Evolutionary conservation across 2,329 filamentous ascomycete species (phyloP).

Genomic region (Fusarium acutatum): DNA sequence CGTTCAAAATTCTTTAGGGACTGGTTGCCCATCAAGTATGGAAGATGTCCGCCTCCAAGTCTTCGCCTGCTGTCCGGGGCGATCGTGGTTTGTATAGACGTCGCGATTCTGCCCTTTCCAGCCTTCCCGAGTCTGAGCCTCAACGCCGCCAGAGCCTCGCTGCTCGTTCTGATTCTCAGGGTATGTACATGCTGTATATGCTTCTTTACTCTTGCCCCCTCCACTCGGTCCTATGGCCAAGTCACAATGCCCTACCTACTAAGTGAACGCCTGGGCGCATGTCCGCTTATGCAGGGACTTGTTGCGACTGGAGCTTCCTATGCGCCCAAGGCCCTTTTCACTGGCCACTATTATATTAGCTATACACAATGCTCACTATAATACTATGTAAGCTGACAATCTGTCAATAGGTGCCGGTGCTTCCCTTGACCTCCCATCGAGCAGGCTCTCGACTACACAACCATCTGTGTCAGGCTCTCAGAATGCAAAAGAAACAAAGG

Average conservation of each 20-base stretch:
- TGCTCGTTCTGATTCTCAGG: slow-evolving; percentile 42
- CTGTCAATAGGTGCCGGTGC: slow-evolving; percentile 32
- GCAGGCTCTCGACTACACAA: slow-evolving; percentile 41
- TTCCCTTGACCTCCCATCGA: slow-evolving; percentile 36
- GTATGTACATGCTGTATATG: slow-evolving; percentile 35
- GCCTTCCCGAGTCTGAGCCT: slow-evolving; percentile 33
- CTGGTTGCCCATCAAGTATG: slow-evolving; percentile 45
- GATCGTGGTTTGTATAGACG: slow-evolving; percentile 41
- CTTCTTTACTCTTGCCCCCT: background rate
- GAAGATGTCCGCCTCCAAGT: slow-evolving; percentile 47
- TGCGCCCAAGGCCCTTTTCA: background rate
- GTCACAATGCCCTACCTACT: slow-evolving; percentile 20
- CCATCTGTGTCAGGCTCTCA: slow-evolving; percentile 67
- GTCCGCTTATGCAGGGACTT: slow-evolving; percentile 24
- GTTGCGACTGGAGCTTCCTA: slow-evolving; percentile 5
- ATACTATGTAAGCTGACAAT: slow-evolving; percentile 40
- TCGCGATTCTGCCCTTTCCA: slow-evolving; percentile 37
- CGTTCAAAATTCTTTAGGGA: slow-evolving; percentile 34
- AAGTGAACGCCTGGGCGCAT: slow-evolving; percentile 11
- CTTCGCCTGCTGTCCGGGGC: slow-evolving; percentile 40
- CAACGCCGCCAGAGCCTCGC: slow-evolving; percentile 39
- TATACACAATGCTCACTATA: background rate
- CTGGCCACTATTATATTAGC: slow-evolving; percentile 1
- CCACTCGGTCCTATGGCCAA: background rate
- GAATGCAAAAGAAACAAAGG: slow-evolving; percentile 47